Conservation (phyloP, 257 asterid genomes). For the Gentiana straminea region DNA sequence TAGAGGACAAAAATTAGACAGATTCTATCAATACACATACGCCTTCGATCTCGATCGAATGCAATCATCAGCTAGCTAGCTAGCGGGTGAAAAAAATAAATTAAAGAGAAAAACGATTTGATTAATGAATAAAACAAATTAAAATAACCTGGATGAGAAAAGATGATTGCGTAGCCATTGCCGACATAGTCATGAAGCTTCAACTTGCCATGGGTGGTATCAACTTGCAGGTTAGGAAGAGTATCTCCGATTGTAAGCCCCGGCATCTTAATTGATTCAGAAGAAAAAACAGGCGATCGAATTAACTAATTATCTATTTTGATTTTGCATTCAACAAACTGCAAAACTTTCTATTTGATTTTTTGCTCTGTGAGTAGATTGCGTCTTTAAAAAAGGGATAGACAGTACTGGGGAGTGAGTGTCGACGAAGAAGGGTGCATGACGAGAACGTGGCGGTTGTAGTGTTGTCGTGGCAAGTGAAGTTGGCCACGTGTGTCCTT, state of each 20-base stretch:
- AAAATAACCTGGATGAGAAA: slow-evolving; percentile 64
- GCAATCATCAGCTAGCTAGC: too few relatives aligned
- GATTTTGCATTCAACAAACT: too few relatives aligned
- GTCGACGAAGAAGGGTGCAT: not conserved
- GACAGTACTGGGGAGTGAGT: slow-evolving; percentile 30
- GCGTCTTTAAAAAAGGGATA: not conserved
- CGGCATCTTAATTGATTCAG: slow-evolving; percentile 34
- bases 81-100: too few relatives aligned
- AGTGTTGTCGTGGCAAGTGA: too few relatives aligned
- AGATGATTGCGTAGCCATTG: slow-evolving; percentile 51
- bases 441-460: slow-evolving; percentile 3
- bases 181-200: slow-evolving; percentile 60
- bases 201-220: slow-evolving; percentile 74
- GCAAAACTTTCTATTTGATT: not conserved
- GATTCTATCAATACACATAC: too few relatives aligned
- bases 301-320: too few relatives aligned
- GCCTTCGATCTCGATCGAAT: too few relatives aligned
- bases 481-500: too few relatives aligned
- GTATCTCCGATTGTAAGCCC: slow-evolving; percentile 81
- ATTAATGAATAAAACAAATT: too few relatives aligned
- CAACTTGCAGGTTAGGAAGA: slow-evolving; percentile 57
- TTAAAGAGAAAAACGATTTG: too few relatives aligned
- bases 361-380: not conserved
- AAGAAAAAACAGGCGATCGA: too few relatives aligned
- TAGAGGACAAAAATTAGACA: too few relatives aligned